These are phyloP conservation scores for Tylopilus sp. DNA, from an alignment of 768 basidiomycete genomes.

Conservation along the genomic window DNA sequence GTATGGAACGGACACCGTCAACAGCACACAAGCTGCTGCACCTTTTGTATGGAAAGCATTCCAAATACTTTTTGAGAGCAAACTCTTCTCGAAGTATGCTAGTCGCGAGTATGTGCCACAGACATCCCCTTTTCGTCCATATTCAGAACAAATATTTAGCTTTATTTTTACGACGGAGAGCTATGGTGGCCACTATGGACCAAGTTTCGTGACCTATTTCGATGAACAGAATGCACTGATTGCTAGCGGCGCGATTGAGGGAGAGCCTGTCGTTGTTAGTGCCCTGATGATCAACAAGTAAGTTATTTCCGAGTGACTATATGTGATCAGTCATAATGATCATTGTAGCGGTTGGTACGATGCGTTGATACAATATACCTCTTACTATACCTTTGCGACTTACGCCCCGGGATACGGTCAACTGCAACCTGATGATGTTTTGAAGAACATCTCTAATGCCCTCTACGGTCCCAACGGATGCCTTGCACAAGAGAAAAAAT, in stretches of 20 bases:
- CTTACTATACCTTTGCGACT: conserved; percentile 57
- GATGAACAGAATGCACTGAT: conserved; percentile 59
- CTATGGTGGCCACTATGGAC: conserved; percentile 68
- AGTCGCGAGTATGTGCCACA: conserved; percentile 52
- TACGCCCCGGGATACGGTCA: conserved; percentile 67
- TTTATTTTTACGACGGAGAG: conserved; percentile 66
- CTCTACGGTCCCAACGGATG: conserved; percentile 52
- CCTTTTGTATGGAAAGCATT: conserved; percentile 59
- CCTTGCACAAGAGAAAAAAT: conserved; percentile 50
- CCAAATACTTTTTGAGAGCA: conserved; percentile 59
- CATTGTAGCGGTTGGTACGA: conserved; percentile 58
- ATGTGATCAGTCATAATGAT: background rate
- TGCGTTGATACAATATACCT: conserved; percentile 58
- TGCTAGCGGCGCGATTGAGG: conserved; percentile 38
- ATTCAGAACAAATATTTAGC: conserved; percentile 29
- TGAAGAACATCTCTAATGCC: conserved; percentile 45
- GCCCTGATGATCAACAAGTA: conserved; percentile 67
- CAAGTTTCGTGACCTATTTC: conserved; percentile 62
- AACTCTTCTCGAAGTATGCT: conserved; percentile 47
- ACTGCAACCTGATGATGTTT: conserved; percentile 45
- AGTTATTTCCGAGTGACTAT: background rate
- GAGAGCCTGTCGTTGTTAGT: conserved; percentile 51
- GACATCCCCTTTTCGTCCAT: no score
- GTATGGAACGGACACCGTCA: conserved; percentile 52
- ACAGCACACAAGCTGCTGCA: conserved; percentile 48